These are phyloP conservation scores for Brassica balearica DNA, from an alignment of 441 rosid species.

Conservation along the genomic window DNA sequence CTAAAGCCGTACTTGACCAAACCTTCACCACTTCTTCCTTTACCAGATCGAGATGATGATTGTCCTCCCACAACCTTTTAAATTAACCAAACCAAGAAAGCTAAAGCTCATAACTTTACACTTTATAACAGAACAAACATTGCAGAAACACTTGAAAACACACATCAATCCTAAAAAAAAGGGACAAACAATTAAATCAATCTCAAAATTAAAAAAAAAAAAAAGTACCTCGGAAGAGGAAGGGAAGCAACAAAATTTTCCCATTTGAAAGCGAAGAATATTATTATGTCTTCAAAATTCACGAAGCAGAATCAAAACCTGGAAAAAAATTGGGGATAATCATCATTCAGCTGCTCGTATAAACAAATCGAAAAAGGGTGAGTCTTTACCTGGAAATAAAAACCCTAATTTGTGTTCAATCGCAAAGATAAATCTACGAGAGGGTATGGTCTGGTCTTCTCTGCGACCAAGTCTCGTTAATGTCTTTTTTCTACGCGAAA, in stretches of 20 bases:
- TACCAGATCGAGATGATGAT: slow-evolving; percentile 74
- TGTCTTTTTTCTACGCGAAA: slow-evolving; percentile 35
- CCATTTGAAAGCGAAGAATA: slow-evolving; percentile 39
- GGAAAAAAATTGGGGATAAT: not conserved
- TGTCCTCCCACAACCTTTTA: slow-evolving; percentile 67
- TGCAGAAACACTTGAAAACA: no score
- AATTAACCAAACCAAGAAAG: not conserved
- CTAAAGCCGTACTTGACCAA: slow-evolving; percentile 76
- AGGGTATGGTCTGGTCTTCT: no score
- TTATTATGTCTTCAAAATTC: slow-evolving; percentile 14
- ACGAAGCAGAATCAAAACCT: slow-evolving; percentile 32
- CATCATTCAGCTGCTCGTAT: not conserved
- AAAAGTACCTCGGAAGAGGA: slow-evolving; percentile 43
- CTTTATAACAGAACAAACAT: not conserved
- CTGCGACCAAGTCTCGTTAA: slow-evolving; percentile 42
- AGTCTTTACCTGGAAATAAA: slow-evolving; percentile 26
- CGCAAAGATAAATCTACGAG: slow-evolving; percentile 35
- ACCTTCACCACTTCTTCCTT: slow-evolving; percentile 73
- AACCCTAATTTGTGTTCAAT: slow-evolving; percentile 41
- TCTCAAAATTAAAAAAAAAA: not conserved
- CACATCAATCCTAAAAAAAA: not conserved
- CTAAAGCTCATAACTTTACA: not conserved
- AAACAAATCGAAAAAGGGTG: not conserved
- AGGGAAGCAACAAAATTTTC: slow-evolving; percentile 46
- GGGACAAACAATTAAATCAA: not conserved